Base-by-base conservation (phyloP, 129 eudicot species). In the Tanacetum coccineum region DNA sequence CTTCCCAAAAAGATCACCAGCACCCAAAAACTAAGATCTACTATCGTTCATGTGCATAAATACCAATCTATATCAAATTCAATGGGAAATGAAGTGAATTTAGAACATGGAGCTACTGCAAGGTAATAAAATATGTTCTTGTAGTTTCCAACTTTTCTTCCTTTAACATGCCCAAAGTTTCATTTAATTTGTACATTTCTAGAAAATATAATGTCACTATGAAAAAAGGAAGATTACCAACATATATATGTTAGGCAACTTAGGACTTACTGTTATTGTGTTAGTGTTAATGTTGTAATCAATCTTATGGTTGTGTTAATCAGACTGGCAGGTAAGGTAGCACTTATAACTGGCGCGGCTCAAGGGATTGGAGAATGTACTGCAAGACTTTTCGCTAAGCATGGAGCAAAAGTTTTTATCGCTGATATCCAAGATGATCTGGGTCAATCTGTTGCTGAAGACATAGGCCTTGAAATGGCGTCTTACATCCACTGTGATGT, bases 281-380 rank as follows among this genome's bases (percentile, higher is more conserved):
- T 3, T 5, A 4, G 14, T 66, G 25, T 5, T 40, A 0, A 17
- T 18, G 4, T 13, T 54, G 40, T 39, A 54, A 54, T 4, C 5
- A 40, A 40, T 54, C 47, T 55, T 21, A 21, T 54, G 25, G n/a
- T 42, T 55, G 8, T 19, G 64, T 42, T 21, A 25, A 42, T 10
- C 57, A 79, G 83, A 52, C 64, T 80, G 50, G 73, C 69, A 70
- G 80, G 80, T 55, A 80, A 75, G 49, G 76, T 80, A 25, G 80
- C 77, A 22, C 48, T 80, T 14, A 70, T 80, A 11, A 80, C 84
- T 0, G 84, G 84, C 0, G 81, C 80, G 4, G 81, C 84, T 55
- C 74, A 74, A 26, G 78, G 81, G 12, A 64, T 75, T 8, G 84
- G 84, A 2, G 72, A 64, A 40, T 5, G 52, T 6, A 62, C 84